Conservation (phyloP, 495 filamentous ascomycete species). For the Lophiotrema nucula region DNA sequence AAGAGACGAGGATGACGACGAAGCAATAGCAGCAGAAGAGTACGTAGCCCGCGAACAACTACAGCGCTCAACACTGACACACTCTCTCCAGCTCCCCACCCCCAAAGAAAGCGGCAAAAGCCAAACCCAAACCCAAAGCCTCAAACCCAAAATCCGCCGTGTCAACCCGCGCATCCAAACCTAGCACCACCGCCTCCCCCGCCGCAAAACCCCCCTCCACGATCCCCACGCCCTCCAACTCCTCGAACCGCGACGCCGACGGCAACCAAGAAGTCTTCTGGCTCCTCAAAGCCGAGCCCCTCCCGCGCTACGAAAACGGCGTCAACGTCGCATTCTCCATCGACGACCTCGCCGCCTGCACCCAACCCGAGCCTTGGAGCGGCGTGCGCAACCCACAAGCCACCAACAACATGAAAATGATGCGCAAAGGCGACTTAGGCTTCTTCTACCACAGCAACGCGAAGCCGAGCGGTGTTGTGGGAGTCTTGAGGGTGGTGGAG, state of each 20-base stretch:
- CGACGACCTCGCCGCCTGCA: conserved; percentile 73
- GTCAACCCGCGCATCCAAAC: neutral
- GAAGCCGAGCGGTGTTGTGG: conserved; percentile 85
- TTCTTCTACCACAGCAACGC: conserved; percentile 99
- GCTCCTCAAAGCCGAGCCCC: conserved; percentile 95
- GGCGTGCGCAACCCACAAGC: conserved; percentile 64
- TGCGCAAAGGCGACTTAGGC: conserved; percentile 87
- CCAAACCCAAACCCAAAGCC: conserved; percentile 3
- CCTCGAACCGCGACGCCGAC: conserved; percentile 15
- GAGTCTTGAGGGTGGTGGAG: conserved; percentile 87
- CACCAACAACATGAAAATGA: conserved; percentile 81
- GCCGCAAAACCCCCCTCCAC: neutral
- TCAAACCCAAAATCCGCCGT: neutral
- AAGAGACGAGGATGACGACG: conserved; percentile 7
- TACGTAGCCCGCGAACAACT: neutral
- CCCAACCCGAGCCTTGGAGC: conserved; percentile 79
- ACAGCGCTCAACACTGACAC: neutral
- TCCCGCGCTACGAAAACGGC: conserved; percentile 80
- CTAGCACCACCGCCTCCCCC: neutral
- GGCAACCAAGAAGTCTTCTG: conserved; percentile 56
- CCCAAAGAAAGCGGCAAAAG: conserved; percentile 16
- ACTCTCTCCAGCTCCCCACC: conserved; percentile 10
- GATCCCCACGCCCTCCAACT: conserved; percentile 3
- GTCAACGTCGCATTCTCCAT: conserved; percentile 91
- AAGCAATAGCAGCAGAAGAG: neutral